A percentile compares a stretch with the other conserved stretches of the same genome.
Conservation (phyloP, 306 rosid species). For the Prinsepia uniflora region DNA sequence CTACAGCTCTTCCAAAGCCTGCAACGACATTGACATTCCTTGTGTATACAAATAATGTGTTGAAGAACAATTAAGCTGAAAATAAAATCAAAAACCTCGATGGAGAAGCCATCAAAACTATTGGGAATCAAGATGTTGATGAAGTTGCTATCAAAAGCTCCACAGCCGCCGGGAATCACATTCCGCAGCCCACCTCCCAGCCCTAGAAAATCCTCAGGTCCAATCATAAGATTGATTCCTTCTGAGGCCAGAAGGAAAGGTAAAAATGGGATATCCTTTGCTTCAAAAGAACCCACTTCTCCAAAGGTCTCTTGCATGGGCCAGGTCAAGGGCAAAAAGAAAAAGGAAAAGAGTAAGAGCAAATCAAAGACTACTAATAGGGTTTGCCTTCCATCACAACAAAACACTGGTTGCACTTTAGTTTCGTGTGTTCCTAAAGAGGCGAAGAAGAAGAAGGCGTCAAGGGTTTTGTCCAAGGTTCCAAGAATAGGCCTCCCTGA, state of each 20-base stretch:
- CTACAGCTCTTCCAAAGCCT: not conserved
- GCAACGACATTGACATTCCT: not conserved
- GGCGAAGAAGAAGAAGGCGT: conserved; percentile 17
- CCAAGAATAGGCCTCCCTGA: not conserved
- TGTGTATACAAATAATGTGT: not conserved
- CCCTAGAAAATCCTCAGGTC: conserved; percentile 31
- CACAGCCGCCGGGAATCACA: conserved; percentile 18
- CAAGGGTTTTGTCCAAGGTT: conserved; percentile 25
- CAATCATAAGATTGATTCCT: conserved; percentile 36
- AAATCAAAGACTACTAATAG: not conserved
- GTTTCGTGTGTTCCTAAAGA: conserved; percentile 18
- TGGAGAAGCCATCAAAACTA: conserved; percentile 38
- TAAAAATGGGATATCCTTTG: conserved; percentile 27
- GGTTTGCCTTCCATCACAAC: not conserved
- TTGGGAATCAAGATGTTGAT: conserved; percentile 24
- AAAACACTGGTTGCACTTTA: not conserved
- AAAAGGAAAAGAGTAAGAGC: conserved; percentile 19
- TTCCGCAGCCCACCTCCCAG: conserved; percentile 36
- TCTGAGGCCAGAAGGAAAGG: conserved; percentile 46
- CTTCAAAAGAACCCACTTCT: conserved; percentile 44
- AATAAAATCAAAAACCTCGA: not conserved
- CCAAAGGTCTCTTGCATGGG: conserved; percentile 67
- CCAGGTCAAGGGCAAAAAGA: conserved; percentile 38
- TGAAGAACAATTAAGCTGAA: not conserved
- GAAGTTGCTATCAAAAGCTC: conserved; percentile 39